Base-by-base conservation (phyloP, 192 early-diverging fungal species). In the Backusella sp. region DNA sequence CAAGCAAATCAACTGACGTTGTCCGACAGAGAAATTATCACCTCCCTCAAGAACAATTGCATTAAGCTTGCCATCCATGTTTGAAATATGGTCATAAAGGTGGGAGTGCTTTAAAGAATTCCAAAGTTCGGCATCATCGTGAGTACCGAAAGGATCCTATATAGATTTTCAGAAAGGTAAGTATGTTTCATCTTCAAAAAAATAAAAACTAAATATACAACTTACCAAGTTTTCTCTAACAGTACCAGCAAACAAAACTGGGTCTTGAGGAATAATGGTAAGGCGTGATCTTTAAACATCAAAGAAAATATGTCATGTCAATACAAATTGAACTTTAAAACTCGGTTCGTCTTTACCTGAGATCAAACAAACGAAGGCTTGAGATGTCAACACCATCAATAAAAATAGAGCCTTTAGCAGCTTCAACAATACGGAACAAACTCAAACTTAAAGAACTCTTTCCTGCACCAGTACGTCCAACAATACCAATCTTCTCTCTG, bases 221-320 rank as follows among this genome's bases (percentile, higher is more conserved):
- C 56, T 62, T 62, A 62, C 56, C 68, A 91, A 66, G 36, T 91
- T 91, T 32, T 74, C 82, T 68, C 76, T 86, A 73, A 82, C 91
- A 69, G 76, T 85, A 70, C 90, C 92, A 19, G 81, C 79, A 77
- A 95, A 93, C 23, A 95, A 77, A 35, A 92, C 88, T 17, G 92
- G 89, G 21, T 95, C 93, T 78, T 95, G 93, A 44, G 94, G 93
- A 76, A 95, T 95, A 53, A 95, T 93, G 1, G 93, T 90, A 23
- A 95, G 77, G 9, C 84, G 87, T 59, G 83, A 89, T 68, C 79
- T 73, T 44, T 34, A 77, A 77, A 37, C 8, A 32, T 23, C 28
- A 62, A 68, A 37, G 12, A 19, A 21, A 23, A 36, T 17, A 35
- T 26, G 8, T 28, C 5, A 68, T 37, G 19, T n/a, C 26, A n/a